Evolutionary conservation across 306 rosid genomes (phyloP), one percentile per base, ranked within the genome.

Genomic region (Cyclanthera cordifolia): DNA sequence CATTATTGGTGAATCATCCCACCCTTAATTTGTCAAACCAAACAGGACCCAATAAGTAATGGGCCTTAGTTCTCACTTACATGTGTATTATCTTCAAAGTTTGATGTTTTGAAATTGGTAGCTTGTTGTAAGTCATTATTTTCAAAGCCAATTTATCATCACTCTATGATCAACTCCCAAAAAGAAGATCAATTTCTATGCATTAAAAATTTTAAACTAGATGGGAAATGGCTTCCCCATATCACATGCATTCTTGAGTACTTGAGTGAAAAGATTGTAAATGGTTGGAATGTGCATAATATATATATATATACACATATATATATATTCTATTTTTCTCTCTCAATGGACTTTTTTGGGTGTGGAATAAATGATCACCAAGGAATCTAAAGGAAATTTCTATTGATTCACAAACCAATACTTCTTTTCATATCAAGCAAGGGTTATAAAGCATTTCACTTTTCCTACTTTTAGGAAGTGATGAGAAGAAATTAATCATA

Each of bases 351-450:
- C n/a, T 10, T 58, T 61, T 56, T 37, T 61, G 50, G 30, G 28
- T 20, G 17, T 61, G 50, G 50, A 61, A 61, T 61, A 61, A 39
- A 61, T 61, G 37, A 50, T 61, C 69, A 39, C 69, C 27, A 39
- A 61, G 11, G 39, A 39, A 61, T 49, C 69, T 61, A 61, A 61
- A 61, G 23, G 69, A 49, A 39, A 12, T 41, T 61, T 41, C 68
- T 17, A 60, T 48, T 60, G 67, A 48, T 37, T 60, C 67, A 60
- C 47, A 59, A 59, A n/a, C 64, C 8, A 37, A n/a, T 48, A 60
- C 67, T 32, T 60, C 8, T 60, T 34, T 46, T 6, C 34, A 48
- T 34, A 48, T 34, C 48, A 60, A 60, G 34, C 25, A 60, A 60
- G 4, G 4, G 49, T 37, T 10, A 4, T 4, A 61, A 37, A 61